Evolutionary conservation across 768 basidiomycete genomes (phyloP).

Genomic region (Phanerodontia chrysosporium): DNA sequence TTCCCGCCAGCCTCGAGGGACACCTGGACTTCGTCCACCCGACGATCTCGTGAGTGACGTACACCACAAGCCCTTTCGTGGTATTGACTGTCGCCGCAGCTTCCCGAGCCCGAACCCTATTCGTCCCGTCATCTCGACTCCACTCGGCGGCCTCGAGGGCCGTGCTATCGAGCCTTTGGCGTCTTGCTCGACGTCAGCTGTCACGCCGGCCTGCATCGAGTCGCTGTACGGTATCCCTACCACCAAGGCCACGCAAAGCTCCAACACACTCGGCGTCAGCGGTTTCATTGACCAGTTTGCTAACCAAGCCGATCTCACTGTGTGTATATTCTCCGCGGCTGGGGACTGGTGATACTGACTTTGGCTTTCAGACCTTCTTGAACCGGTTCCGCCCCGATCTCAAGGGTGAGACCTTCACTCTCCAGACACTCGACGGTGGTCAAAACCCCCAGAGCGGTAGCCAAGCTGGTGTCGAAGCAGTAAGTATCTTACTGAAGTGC

Average conservation of each 20-base stretch:
- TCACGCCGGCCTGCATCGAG: conserved; percentile 29
- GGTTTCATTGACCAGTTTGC: conserved; percentile 30
- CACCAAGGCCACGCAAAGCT: conserved; percentile 17
- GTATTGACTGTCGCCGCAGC: conserved; percentile 6
- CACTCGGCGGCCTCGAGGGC: conserved; percentile 20
- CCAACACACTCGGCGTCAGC: conserved; percentile 30
- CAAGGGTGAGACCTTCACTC: conserved; percentile 13
- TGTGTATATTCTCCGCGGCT: no score
- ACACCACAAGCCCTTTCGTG: background rate
- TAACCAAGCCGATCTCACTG: conserved; percentile 26
- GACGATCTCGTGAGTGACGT: conserved; percentile 21
- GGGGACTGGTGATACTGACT: no score
- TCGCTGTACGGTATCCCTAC: conserved; percentile 27
- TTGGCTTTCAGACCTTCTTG: conserved; percentile 55
- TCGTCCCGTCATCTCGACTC: conserved; percentile 8
- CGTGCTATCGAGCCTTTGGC: conserved; percentile 15
- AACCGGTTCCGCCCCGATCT: conserved; percentile 14
- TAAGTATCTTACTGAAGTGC: conserved; percentile 27
- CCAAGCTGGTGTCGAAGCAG: conserved; percentile 57
- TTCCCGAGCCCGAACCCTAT: conserved; percentile 17
- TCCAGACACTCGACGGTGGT: conserved; percentile 41
- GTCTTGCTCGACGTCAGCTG: conserved; percentile 19
- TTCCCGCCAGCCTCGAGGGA: conserved; percentile 23
- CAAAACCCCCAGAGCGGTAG: conserved; percentile 41
- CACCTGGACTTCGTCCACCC: conserved; percentile 29